A percentile compares a stretch with the other conserved stretches of the same genome.
Evolutionary conservation across 73 alveolate genomes (phyloP).

Genomic region (Stentor roeselii): DNA sequence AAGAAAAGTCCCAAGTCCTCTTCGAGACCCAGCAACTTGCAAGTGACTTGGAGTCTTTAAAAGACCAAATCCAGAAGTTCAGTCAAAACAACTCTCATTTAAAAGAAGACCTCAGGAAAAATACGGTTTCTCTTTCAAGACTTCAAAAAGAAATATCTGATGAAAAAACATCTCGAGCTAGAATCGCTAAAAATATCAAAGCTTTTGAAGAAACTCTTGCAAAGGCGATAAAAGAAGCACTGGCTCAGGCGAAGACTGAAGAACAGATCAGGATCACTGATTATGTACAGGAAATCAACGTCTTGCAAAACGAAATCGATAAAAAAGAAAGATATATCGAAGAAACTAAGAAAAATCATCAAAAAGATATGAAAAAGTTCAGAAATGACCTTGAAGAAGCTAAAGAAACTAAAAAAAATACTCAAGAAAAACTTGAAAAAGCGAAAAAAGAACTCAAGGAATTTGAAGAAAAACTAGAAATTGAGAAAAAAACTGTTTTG

Average conservation of each 20-base stretch:
- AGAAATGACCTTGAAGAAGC: background rate
- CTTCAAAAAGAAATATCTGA: background rate
- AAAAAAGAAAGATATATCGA: background rate
- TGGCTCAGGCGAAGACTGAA: background rate
- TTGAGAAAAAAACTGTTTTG: background rate
- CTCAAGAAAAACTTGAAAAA: background rate
- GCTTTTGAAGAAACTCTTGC: background rate
- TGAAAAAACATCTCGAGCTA: background rate
- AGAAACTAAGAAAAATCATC: background rate
- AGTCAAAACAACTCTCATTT: background rate
- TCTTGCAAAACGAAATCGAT: background rate
- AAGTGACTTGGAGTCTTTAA: background rate
- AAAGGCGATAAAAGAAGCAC: background rate
- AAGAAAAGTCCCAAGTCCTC: too few species aligned
- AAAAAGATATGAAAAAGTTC: background rate
- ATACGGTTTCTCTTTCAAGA: background rate
- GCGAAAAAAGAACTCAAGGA: background rate
- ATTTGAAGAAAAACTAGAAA: background rate
- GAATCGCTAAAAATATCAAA: background rate
- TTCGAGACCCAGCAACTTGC: background rate
- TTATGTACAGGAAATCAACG: conserved; percentile 14
- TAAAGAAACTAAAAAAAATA: too few species aligned
- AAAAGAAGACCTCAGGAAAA: background rate
- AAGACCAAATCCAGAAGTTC: background rate
- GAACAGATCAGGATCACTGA: background rate